phyloP scores from a whole-genome alignment of 2,329 filamentous ascomycete species.

The Penicillium polonicum region DNA sequence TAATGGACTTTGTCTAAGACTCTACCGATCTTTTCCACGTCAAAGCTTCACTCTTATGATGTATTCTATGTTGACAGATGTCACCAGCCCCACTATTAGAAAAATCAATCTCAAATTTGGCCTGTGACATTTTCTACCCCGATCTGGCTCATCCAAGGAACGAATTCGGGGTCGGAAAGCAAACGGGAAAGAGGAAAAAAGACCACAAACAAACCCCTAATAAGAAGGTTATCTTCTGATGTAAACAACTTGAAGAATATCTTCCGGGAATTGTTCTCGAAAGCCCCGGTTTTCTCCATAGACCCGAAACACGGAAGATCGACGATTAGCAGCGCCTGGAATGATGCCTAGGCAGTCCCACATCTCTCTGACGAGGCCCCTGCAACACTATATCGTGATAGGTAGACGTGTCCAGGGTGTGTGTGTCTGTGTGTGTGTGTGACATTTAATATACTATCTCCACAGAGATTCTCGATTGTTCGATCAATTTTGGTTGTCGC shows the following conservation, averaged over 20 bases:
- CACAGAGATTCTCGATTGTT: not conserved
- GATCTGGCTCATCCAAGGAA: slow-evolving; percentile 6
- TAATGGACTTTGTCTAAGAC: slow-evolving; percentile 8
- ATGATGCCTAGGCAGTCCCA: not conserved
- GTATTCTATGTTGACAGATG: slow-evolving; percentile 8
- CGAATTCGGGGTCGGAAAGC: not conserved
- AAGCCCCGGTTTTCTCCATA: slow-evolving; percentile 10
- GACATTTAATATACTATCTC: not conserved
- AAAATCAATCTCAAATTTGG: not conserved
- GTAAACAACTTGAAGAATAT: not conserved
- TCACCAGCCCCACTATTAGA: not conserved
- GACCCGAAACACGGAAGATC: slow-evolving; percentile 21
- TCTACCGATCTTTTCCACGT: not conserved
- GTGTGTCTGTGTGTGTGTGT: not conserved
- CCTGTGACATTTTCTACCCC: not conserved
- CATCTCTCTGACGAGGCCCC: not conserved
- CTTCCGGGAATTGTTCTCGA: not conserved
- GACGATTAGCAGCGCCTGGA: slow-evolving; percentile 10
- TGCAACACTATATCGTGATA: not conserved
- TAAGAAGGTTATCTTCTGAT: not conserved
- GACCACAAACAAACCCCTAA: slow-evolving; percentile 4
- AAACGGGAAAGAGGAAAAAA: not conserved
- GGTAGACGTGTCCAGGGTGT: not conserved
- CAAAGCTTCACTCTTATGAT: not conserved
- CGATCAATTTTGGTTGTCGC: not conserved